Conservation (phyloP, 164 flowering plant genomes). For the Vitis labrusca region DNA sequence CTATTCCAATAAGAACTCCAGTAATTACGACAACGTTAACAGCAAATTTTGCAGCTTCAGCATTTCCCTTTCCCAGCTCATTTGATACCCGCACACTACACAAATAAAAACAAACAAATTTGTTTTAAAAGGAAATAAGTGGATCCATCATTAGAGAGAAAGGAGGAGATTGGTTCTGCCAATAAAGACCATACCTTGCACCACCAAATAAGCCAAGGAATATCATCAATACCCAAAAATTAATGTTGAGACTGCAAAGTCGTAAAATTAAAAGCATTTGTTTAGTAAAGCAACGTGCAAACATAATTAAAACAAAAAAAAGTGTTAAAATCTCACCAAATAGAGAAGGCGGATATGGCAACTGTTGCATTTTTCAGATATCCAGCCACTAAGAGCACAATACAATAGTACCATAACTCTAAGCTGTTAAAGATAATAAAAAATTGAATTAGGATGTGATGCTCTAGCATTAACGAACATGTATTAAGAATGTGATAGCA, state of each 20-base stretch:
- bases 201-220: slow-evolving; percentile 26
- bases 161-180: no score
- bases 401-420: slow-evolving; percentile 31
- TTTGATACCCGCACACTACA: slow-evolving; percentile 36
- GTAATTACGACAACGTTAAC: slow-evolving; percentile 12
- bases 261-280: neutral
- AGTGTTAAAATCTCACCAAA: slow-evolving; percentile 18
- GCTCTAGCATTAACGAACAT: no score
- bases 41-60: slow-evolving; percentile 28
- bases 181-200: slow-evolving; percentile 19
- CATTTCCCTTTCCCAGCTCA: slow-evolving; percentile 34
- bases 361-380: slow-evolving; percentile 28
- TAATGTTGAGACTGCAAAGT: slow-evolving; percentile 27
- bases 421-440: slow-evolving; percentile 15
- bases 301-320: neutral
- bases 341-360: slow-evolving; percentile 33
- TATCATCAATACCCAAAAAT: slow-evolving; percentile 25
- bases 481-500: no score
- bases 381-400: slow-evolving; percentile 30
- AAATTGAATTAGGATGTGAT: neutral
- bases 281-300: neutral
- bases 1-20: slow-evolving; percentile 16
- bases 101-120: neutral
- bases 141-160: neutral
- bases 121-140: no score